Percentiles rank a stretch among this genome's conserved stretches.
These are phyloP conservation scores for Parasitella parasitica DNA, from an alignment of 371 early-diverging fungal genomes.

Conservation along the genomic window DNA sequence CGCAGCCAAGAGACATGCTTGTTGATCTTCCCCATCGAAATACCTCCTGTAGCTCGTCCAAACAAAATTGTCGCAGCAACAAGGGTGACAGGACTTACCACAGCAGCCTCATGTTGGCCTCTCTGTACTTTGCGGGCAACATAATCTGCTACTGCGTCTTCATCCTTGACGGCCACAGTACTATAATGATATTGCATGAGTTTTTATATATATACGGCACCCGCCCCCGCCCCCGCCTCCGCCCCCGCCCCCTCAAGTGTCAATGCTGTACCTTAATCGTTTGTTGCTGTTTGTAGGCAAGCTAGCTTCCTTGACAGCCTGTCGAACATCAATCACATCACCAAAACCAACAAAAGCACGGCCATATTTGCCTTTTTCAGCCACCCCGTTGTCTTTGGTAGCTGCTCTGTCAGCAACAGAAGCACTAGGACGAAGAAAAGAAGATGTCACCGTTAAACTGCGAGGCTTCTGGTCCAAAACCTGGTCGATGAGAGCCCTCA, in stretches of 20 bases:
- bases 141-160: conserved; percentile 24
- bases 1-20: conserved; percentile 43
- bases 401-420: conserved; percentile 36
- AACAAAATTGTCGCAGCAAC: conserved; percentile 47
- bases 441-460: conserved; percentile 12
- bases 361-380: conserved; percentile 44
- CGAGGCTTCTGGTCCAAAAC: conserved; percentile 49
- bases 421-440: conserved; percentile 41
- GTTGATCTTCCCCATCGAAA: conserved; percentile 39
- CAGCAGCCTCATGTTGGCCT: conserved; percentile 36
- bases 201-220: no score
- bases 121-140: conserved; percentile 37
- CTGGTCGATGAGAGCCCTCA: conserved; percentile 45
- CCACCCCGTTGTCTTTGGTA: conserved; percentile 25
- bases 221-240: no score
- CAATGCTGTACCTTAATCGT: conserved; percentile 11
- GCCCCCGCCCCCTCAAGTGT: not conserved
- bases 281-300: conserved; percentile 8
- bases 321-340: conserved; percentile 26
- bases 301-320: conserved; percentile 13
- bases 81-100: conserved; percentile 42
- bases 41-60: conserved; percentile 36
- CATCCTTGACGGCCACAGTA: conserved; percentile 21
- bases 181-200: conserved; percentile 1
- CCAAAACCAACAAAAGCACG: conserved; percentile 49